phyloP scores from a whole-genome alignment of 441 rosid species.

The Euphorbia celastroides region DNA sequence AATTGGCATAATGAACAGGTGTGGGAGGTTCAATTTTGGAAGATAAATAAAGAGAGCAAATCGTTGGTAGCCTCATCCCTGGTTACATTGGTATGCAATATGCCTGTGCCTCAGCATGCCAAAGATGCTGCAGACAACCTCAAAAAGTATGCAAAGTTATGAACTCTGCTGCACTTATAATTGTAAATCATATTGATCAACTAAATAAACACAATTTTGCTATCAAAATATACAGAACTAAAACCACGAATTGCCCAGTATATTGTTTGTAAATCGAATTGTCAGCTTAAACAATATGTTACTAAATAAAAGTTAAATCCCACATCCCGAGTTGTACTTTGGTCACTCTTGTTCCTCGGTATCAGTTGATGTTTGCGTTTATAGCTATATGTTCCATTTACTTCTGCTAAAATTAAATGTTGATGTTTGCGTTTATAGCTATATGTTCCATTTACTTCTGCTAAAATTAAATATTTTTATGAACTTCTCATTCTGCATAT shows the following conservation, averaged over 20 bases:
- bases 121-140: slow-evolving; percentile 42
- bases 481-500: too few relatives aligned
- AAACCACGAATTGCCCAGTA: background rate
- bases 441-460: too few relatives aligned
- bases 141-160: slow-evolving; percentile 43
- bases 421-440: too few relatives aligned
- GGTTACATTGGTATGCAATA: slow-evolving; percentile 50
- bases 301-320: background rate
- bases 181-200: background rate
- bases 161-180: slow-evolving; percentile 9
- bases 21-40: slow-evolving; percentile 60
- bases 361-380: too few relatives aligned
- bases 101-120: slow-evolving; percentile 52
- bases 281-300: background rate
- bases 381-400: too few relatives aligned
- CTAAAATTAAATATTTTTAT: too few relatives aligned
- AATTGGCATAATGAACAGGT: slow-evolving; percentile 30
- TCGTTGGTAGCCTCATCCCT: slow-evolving; percentile 41
- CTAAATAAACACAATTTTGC: background rate
- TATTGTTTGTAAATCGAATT: background rate
- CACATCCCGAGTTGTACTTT: background rate
- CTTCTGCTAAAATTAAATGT: too few relatives aligned
- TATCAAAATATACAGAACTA: background rate
- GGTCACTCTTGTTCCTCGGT: background rate
- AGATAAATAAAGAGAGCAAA: slow-evolving; percentile 32